Conservation (phyloP, 768 basidiomycete genomes). For the Gymnopilus junonius region DNA sequence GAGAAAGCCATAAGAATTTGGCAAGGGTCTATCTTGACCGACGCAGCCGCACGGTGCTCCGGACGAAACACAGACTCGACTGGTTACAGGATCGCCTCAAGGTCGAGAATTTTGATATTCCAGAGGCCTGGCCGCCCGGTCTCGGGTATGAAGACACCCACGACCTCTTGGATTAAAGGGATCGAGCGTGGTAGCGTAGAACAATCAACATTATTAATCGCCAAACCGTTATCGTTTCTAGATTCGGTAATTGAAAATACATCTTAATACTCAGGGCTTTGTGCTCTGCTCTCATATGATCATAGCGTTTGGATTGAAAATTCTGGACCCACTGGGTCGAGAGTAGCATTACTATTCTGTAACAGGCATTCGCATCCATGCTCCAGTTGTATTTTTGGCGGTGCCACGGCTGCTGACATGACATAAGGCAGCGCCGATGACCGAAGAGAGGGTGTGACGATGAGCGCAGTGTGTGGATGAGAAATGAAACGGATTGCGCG, state of each 20-base stretch:
- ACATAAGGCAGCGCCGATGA: constrained; percentile 11
- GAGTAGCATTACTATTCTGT: too few relatives aligned
- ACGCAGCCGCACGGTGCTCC: constrained; percentile 39
- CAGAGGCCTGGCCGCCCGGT: constrained; percentile 43
- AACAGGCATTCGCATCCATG: too few relatives aligned
- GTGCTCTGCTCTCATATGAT: neutral
- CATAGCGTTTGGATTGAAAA: too few relatives aligned
- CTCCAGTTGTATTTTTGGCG: neutral
- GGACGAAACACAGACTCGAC: constrained; percentile 32
- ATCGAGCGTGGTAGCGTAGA: neutral
- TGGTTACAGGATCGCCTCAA: constrained; percentile 31
- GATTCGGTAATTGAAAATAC: neutral
- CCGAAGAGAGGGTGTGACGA: constrained; percentile 1
- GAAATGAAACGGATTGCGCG: neutral
- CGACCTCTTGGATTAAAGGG: constrained; percentile 25
- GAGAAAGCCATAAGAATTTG: constrained; percentile 10
- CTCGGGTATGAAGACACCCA: constrained; percentile 43
- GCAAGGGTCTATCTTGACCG: constrained; percentile 38
- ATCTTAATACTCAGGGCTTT: constrained; percentile 1
- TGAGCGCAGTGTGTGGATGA: neutral
- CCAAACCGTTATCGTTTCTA: too few relatives aligned
- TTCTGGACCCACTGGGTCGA: too few relatives aligned
- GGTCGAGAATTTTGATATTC: constrained; percentile 32
- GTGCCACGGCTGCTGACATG: constrained; percentile 1
- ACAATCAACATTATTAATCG: neutral